Evolutionary conservation across 2,329 filamentous ascomycete species (phyloP).

Genomic region (Curvularia hawaiiensis): DNA sequence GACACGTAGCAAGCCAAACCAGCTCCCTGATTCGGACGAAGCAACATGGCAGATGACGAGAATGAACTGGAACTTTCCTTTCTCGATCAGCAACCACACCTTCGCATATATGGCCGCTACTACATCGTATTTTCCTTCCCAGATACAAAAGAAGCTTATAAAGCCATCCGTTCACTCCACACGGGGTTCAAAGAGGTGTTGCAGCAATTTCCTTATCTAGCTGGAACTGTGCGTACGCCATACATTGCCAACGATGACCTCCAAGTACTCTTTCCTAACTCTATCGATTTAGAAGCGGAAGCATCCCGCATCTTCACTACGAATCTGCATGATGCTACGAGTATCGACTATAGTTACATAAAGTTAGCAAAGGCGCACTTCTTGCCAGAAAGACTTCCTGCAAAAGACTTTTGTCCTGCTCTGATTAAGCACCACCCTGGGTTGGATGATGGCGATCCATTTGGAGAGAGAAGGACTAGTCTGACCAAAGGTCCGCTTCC

Average conservation of each 20-base stretch:
- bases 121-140: constrained; percentile 26
- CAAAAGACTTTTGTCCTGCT: constrained; percentile 17
- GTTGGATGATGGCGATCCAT: constrained; percentile 17
- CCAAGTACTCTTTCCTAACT: constrained; percentile 17
- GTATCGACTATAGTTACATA: constrained; percentile 10
- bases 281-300: constrained; percentile 13
- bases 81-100: constrained; percentile 24
- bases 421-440: constrained; percentile 18
- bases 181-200: constrained; percentile 20
- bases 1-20: neutral
- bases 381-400: constrained; percentile 15
- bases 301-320: constrained; percentile 13
- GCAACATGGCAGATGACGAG: neutral
- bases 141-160: constrained; percentile 13
- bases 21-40: too few species aligned
- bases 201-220: constrained; percentile 20
- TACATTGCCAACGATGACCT: constrained; percentile 10
- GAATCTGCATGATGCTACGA: constrained; percentile 1
- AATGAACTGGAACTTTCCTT: constrained; percentile 21
- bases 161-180: constrained; percentile 17
- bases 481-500: constrained; percentile 24
- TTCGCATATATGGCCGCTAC: constrained; percentile 23
- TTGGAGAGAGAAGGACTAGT: constrained; percentile 12
- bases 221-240: constrained; percentile 19
- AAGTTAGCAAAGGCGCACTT: constrained; percentile 17